These are phyloP conservation scores for Cryptococcus sp. DNA, from an alignment of 1,284 basidiomycete species.

Conservation along the genomic window DNA sequence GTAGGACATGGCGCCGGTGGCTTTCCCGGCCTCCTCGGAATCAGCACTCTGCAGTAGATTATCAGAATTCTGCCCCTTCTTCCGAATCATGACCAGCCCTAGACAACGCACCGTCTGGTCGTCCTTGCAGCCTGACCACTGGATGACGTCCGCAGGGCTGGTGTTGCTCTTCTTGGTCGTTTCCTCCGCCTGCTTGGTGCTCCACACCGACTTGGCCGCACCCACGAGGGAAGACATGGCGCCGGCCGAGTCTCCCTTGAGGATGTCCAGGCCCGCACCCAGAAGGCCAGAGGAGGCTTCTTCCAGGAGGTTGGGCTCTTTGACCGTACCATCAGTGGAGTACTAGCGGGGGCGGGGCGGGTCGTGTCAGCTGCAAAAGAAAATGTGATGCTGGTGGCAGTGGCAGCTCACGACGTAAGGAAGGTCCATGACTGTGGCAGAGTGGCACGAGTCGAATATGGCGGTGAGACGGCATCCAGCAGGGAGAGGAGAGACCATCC, in stretches of 20 bases:
- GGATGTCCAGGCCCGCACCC: constrained; percentile 38
- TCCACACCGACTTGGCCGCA: constrained; percentile 49
- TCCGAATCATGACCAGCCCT: neutral
- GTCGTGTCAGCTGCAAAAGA: neutral
- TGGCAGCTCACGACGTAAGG: constrained; percentile 56
- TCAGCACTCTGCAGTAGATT: constrained; percentile 58
- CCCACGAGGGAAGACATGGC: constrained; percentile 52
- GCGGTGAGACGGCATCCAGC: constrained; percentile 80
- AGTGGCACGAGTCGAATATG: constrained; percentile 67
- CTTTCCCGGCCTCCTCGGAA: constrained; percentile 70
- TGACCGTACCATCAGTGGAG: constrained; percentile 87
- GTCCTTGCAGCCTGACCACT: constrained; percentile 86
- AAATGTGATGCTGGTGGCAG: neutral
- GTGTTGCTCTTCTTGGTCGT: constrained; percentile 66
- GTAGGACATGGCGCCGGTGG: constrained; percentile 74
- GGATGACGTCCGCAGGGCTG: constrained; percentile 65
- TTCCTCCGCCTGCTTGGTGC: constrained; percentile 60
- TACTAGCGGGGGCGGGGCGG: constrained; percentile 55
- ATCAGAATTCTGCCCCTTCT: neutral
- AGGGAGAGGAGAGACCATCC: constrained; percentile 65
- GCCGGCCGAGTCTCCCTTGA: constrained; percentile 69
- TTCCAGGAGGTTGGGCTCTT: constrained; percentile 78
- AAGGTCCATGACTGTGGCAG: constrained; percentile 52
- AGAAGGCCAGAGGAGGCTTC: constrained; percentile 73
- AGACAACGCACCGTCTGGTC: constrained; percentile 68